Conservation (phyloP, 2,329 filamentous ascomycete species). For the Neocucurbitaria cava region DNA sequence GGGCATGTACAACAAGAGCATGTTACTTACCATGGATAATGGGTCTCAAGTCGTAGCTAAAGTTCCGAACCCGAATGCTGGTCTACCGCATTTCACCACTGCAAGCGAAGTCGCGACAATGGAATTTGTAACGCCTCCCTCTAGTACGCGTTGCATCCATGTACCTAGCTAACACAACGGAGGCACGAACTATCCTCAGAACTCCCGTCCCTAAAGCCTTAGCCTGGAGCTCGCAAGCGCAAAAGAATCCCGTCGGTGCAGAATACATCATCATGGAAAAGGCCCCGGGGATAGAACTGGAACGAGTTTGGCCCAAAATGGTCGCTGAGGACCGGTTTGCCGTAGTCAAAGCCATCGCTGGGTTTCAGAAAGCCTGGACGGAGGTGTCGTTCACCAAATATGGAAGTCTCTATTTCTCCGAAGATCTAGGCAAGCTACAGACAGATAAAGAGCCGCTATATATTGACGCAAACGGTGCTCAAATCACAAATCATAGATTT, state of each 20-base stretch:
- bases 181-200: slow-evolving; percentile 38
- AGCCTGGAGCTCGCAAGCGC: slow-evolving; percentile 40
- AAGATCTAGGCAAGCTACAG: slow-evolving; percentile 34
- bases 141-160: background rate
- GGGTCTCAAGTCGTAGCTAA: slow-evolving; percentile 45
- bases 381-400: slow-evolving; percentile 35
- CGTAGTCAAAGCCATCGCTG: slow-evolving; percentile 37
- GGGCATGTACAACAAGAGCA: slow-evolving; percentile 45
- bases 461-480: slow-evolving; percentile 20
- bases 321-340: slow-evolving; percentile 26
- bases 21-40: slow-evolving; percentile 47
- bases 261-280: slow-evolving; percentile 46
- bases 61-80: slow-evolving; percentile 49
- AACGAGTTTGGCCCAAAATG: slow-evolving; percentile 40
- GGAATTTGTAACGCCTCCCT: slow-evolving; percentile 36
- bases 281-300: slow-evolving; percentile 36
- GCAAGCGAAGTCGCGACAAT: slow-evolving; percentile 50
- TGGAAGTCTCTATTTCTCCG: slow-evolving; percentile 39
- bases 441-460: slow-evolving; percentile 19
- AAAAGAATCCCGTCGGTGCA: slow-evolving; percentile 37
- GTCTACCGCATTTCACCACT: slow-evolving; percentile 42
- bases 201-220: slow-evolving; percentile 44
- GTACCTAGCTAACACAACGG: slow-evolving; percentile 3
- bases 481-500: slow-evolving; percentile 36
- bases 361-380: slow-evolving; percentile 42